Evolutionary conservation across 2,329 filamentous ascomycete genomes (phyloP).

Genomic region (Rhynchosporium agropyri): DNA sequence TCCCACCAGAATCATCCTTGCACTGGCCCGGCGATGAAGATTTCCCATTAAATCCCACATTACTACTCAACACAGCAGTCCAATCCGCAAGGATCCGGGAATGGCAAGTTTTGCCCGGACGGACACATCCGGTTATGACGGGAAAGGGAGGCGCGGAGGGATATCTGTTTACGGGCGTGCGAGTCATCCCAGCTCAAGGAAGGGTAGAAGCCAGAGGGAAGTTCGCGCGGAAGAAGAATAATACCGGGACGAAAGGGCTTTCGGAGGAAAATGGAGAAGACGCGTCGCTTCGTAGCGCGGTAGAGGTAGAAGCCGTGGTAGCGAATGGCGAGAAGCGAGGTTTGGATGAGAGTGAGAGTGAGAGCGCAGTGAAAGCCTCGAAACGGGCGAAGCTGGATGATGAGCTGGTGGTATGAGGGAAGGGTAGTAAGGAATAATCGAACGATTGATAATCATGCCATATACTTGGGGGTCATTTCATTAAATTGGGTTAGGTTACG

Average conservation of each 20-base stretch:
- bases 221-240: conserved; percentile 48
- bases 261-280: conserved; percentile 10
- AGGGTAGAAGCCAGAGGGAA: conserved; percentile 81
- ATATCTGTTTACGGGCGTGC: conserved; percentile 82
- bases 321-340: background rate
- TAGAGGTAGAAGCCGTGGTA: background rate
- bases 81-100: conserved; percentile 77
- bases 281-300: background rate
- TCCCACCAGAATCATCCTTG: conserved; percentile 33
- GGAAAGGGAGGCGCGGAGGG: conserved; percentile 84
- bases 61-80: conserved; percentile 76
- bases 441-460: too few species aligned
- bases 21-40: conserved; percentile 67
- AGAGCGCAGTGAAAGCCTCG: background rate
- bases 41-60: conserved; percentile 84
- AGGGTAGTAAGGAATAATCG: too few species aligned
- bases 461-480: too few species aligned
- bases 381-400: background rate
- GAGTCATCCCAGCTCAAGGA: conserved; percentile 77
- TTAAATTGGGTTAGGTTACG: too few species aligned
- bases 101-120: conserved; percentile 89
- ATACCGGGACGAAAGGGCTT: conserved; percentile 5
- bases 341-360: background rate
- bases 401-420: background rate
- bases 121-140: conserved; percentile 95